Base-by-base conservation (phyloP, 2,329 filamentous ascomycete species). In the Clonostachys chloroleuca region DNA sequence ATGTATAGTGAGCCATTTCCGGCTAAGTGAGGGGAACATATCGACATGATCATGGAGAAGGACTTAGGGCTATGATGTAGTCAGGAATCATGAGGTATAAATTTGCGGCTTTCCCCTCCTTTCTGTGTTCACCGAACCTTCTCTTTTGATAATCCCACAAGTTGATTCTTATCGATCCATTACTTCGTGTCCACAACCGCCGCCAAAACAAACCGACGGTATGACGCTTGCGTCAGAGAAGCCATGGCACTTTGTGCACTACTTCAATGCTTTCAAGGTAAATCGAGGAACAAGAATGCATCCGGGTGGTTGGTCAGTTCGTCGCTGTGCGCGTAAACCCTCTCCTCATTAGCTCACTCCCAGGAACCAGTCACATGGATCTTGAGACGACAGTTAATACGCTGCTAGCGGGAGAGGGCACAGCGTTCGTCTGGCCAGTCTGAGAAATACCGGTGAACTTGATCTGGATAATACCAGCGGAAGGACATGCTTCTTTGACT, bases 381-480 rank as follows among this genome's bases (percentile, higher is more conserved):
- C 9, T 9, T 30, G 24, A 8, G 24, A 30, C 24, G 24, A 5
- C 24, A 10, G 24, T 30, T 30, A 10, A 30, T 30, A 10, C 24
- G 24, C 24, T 30, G 9, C 24, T 8, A 30, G 24, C 24, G 24
- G 24, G 24, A 30, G 24, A 30, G 24, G 24, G 24, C 24, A 10
- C 9, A 30, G 24, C 24, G 24, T 30, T 30, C 24, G 24, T 30
- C 24, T 30, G 24, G 24, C 24, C 24, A 30, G 24, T 84, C 83
- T 87, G 83, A 87, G 83, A 87, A 79, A 86, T 84, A 87, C 84
- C 84, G 83, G 73, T 36, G 77, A 88, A 89, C 85, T 89, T 89
- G 85, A 88, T 87, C 84, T 87, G 83, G 82, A 84, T 85, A 87
- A 88, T 87, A 78, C 84, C 84, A 87, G 86, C 86, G 86, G 84